Conservation (phyloP, 768 basidiomycete species). For the Tulasnella calospora region DNA sequence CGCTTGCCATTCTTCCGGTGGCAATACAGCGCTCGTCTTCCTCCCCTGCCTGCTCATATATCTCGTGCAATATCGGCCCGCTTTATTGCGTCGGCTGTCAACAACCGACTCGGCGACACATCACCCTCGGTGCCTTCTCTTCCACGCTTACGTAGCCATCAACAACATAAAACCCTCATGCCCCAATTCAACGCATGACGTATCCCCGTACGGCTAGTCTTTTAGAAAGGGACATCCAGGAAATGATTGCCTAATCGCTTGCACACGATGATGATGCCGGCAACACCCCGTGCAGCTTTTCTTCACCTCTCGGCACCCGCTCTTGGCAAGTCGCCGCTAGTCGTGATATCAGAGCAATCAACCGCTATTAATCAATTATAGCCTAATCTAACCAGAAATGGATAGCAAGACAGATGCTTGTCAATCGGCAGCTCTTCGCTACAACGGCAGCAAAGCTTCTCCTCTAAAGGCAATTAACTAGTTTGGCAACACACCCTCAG, state of each 20-base stretch:
- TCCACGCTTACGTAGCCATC: background rate
- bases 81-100: background rate
- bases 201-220: background rate
- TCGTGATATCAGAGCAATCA: background rate
- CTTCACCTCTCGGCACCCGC: background rate
- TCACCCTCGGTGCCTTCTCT: background rate
- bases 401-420: background rate
- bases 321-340: background rate
- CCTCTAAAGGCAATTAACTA: background rate
- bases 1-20: background rate
- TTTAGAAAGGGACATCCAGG: background rate
- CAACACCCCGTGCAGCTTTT: background rate
- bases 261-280: slow-evolving; percentile 3
- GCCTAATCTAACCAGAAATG: background rate
- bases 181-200: background rate
- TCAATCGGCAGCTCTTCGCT: background rate
- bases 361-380: background rate
- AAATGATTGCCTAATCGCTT: background rate
- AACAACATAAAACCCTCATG: no score
- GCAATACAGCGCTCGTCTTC: background rate
- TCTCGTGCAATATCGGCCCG: background rate
- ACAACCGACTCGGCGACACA: slow-evolving; percentile 2
- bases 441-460: background rate
- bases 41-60: background rate
- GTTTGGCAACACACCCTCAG: background rate